These are phyloP conservation scores for Mortierella sp. DNA, from an alignment of 371 early-diverging fungal genomes.

Conservation along the genomic window DNA sequence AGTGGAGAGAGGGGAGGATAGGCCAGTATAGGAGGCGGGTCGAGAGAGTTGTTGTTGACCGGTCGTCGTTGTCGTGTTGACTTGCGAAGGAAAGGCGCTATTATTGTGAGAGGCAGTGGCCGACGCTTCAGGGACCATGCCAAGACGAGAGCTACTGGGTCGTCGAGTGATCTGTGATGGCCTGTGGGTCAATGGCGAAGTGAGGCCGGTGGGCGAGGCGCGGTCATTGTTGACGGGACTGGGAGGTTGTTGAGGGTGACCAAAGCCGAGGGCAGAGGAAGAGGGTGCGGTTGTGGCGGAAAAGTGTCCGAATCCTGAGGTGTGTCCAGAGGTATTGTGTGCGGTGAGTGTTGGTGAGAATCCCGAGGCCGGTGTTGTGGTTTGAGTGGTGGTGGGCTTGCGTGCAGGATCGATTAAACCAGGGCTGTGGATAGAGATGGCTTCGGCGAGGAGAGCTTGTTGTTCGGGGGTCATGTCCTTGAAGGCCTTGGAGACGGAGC, in stretches of 20 bases:
- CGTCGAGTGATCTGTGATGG: conserved; percentile 39
- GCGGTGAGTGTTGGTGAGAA: background rate
- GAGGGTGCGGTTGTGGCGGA: background rate
- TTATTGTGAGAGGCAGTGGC: background rate
- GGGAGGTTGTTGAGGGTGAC: conserved; percentile 11
- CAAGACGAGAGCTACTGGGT: conserved; percentile 31
- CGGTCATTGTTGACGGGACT: conserved; percentile 28
- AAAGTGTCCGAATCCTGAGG: conserved; percentile 7
- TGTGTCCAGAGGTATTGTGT: conserved; percentile 5
- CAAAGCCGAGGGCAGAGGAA: conserved; percentile 9
- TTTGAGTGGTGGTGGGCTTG: conserved; percentile 7
- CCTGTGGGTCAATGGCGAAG: conserved; percentile 29
- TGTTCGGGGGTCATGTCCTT: conserved; percentile 57
- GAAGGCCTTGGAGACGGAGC: conserved; percentile 42
- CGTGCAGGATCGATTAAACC: conserved; percentile 47
- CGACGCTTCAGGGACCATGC: conserved; percentile 19
- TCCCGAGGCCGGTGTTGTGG: conserved; percentile 19
- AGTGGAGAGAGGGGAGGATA: conserved; percentile 35
- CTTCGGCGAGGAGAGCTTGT: conserved; percentile 55
- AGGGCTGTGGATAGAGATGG: conserved; percentile 54
- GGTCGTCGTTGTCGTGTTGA: conserved; percentile 6
- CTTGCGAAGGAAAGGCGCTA: background rate
- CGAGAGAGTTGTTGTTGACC: conserved; percentile 24
- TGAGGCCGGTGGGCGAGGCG: conserved; percentile 32
- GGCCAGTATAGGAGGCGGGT: conserved; percentile 40